A percentile compares a stretch with the other conserved stretches of the same genome.
Evolutionary conservation across 1,139 yeast genomes (phyloP).

Genomic region (Debaryomyces singareniensis): DNA sequence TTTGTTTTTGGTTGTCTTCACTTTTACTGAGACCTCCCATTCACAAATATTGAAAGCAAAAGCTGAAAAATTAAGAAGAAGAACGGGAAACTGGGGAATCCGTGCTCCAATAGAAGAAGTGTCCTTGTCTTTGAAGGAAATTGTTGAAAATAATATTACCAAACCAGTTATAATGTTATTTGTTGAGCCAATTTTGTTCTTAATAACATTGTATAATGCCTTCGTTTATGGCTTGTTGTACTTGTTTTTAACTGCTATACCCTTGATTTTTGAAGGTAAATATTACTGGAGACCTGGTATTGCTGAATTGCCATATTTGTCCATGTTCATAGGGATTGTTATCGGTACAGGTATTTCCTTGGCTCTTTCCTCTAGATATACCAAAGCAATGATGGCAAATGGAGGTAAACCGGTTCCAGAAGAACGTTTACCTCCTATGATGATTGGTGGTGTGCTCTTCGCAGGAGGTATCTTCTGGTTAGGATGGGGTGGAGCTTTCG

Average conservation of each 20-base stretch:
- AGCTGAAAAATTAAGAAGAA: constrained; percentile 48
- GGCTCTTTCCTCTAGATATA: constrained; percentile 13
- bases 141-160: constrained; percentile 55
- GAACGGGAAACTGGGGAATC: constrained; percentile 60
- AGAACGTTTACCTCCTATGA: constrained; percentile 60
- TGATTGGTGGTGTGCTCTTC: constrained; percentile 55
- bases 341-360: constrained; percentile 39
- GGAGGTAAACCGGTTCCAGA: constrained; percentile 63
- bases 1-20: constrained; percentile 14
- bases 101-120: constrained; percentile 74
- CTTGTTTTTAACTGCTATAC: constrained; percentile 66
- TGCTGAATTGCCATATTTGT: constrained; percentile 52
- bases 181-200: constrained; percentile 59
- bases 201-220: constrained; percentile 64
- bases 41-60: constrained; percentile 42
- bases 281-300: constrained; percentile 48
- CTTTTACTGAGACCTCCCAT: constrained; percentile 43
- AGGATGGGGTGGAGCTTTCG: constrained; percentile 73
- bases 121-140: constrained; percentile 50
- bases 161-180: constrained; percentile 63
- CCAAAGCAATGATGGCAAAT: constrained; percentile 31
- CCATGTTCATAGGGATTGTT: constrained; percentile 51
- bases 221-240: constrained; percentile 75
- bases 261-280: constrained; percentile 54
- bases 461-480: constrained; percentile 74